These are phyloP conservation scores for Fraxinus platypoda DNA, from an alignment of 305 asterid species.

Conservation along the genomic window DNA sequence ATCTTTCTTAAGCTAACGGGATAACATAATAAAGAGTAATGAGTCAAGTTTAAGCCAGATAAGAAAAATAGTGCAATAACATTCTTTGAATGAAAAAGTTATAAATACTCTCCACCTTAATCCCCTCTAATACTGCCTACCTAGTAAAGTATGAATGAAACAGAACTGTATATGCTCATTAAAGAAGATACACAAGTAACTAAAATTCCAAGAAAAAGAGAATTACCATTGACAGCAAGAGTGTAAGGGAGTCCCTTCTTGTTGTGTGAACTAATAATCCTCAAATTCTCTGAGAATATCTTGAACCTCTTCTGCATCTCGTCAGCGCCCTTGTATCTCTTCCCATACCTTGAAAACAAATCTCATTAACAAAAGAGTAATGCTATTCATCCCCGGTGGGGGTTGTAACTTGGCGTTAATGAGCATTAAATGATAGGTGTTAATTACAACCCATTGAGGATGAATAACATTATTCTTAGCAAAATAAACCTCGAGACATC, in stretches of 20 bases:
- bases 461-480: too few relatives aligned
- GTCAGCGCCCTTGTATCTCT: slow-evolving; percentile 61
- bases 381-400: too few relatives aligned
- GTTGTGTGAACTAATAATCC: slow-evolving; percentile 77
- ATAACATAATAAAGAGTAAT: too few relatives aligned
- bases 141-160: neutral
- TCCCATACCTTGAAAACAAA: slow-evolving; percentile 50
- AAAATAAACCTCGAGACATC: neutral
- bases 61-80: too few relatives aligned
- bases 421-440: too few relatives aligned
- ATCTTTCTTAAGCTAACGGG: too few relatives aligned
- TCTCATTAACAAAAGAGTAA: neutral
- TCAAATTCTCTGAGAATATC: slow-evolving; percentile 59
- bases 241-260: slow-evolving; percentile 72
- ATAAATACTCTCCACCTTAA: too few relatives aligned
- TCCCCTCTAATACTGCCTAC: neutral
- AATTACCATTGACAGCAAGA: slow-evolving; percentile 71
- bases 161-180: neutral
- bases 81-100: too few relatives aligned
- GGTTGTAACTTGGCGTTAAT: too few relatives aligned
- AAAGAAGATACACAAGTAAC: neutral
- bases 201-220: neutral
- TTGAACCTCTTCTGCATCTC: slow-evolving; percentile 69
- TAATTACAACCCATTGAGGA: too few relatives aligned
- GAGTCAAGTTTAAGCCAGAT: too few relatives aligned